Conservation (phyloP, 2,329 filamentous ascomycete species). For the Incumbomyces delicatus region DNA sequence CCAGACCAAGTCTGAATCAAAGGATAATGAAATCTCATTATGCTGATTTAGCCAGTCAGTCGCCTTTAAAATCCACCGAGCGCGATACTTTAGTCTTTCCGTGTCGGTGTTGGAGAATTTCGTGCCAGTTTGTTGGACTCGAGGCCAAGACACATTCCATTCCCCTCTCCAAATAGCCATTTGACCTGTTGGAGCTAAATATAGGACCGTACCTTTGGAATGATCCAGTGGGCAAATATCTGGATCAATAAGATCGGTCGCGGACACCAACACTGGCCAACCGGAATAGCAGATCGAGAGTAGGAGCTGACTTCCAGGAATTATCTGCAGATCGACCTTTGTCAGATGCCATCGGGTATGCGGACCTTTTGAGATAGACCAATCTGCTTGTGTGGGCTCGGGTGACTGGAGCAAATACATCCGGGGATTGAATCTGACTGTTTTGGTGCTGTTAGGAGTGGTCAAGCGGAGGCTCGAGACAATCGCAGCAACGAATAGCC, state of each 20-base stretch:
- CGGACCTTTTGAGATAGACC: neutral
- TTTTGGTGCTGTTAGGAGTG: neutral
- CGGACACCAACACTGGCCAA: neutral
- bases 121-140: too few species aligned
- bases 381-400: neutral
- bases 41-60: neutral
- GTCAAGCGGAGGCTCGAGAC: constrained; percentile 15
- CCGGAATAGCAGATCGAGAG: constrained; percentile 6
- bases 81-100: neutral
- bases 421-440: neutral
- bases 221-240: neutral
- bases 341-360: neutral
- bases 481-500: constrained; percentile 18
- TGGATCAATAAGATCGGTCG: neutral
- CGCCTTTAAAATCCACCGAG: neutral
- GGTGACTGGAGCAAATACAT: neutral
- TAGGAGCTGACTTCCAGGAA: constrained; percentile 16
- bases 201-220: neutral
- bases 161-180: neutral
- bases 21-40: neutral
- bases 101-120: neutral
- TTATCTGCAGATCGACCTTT: constrained; percentile 16
- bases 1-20: constrained; percentile 10
- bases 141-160: neutral
- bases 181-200: constrained; percentile 5